phyloP scores from a whole-genome alignment of 225 moss, liverwort and hornwort genomes.

The Marchantia paleacea region DNA sequence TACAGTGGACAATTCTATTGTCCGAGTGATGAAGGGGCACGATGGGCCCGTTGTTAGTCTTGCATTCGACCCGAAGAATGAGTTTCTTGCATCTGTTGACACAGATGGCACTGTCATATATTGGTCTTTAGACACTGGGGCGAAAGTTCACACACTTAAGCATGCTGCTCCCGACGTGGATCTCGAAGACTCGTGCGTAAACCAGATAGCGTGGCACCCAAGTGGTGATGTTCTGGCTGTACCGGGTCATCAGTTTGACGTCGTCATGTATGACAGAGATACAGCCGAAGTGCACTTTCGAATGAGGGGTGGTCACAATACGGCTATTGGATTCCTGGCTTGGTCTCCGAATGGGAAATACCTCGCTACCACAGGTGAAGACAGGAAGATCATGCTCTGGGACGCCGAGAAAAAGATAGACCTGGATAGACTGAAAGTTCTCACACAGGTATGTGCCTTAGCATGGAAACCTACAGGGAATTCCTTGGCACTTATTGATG shows the following conservation, averaged over 20 bases:
- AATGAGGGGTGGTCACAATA: slow-evolving; percentile 43
- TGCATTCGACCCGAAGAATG: slow-evolving; percentile 52
- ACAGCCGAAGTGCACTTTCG: slow-evolving; percentile 42
- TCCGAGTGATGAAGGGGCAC: slow-evolving; percentile 45
- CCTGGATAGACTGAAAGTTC: slow-evolving; percentile 38
- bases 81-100: slow-evolving; percentile 42
- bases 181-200: slow-evolving; percentile 34
- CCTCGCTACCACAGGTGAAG: slow-evolving; percentile 44
- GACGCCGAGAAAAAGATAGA: slow-evolving; percentile 42
- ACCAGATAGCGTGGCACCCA: slow-evolving; percentile 52
- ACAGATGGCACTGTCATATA: slow-evolving; percentile 45
- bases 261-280: slow-evolving; percentile 50
- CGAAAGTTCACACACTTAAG: slow-evolving; percentile 40
- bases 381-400: slow-evolving; percentile 50
- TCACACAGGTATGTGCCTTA: slow-evolving; percentile 26
- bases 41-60: slow-evolving; percentile 42
- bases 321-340: slow-evolving; percentile 35
- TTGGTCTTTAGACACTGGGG: slow-evolving; percentile 32
- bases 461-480: slow-evolving; percentile 51
- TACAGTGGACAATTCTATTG: slow-evolving; percentile 42
- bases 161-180: slow-evolving; percentile 44
- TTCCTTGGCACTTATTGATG: slow-evolving; percentile 43
- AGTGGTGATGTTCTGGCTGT: slow-evolving; percentile 44
- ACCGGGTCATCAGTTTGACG: slow-evolving; percentile 50
- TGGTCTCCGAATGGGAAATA: slow-evolving; percentile 63